A percentile compares a stretch with the other conserved stretches of the same genome.
These are phyloP conservation scores for Coemansia aciculifera DNA, from an alignment of 192 early-diverging fungal species.

Conservation along the genomic window DNA sequence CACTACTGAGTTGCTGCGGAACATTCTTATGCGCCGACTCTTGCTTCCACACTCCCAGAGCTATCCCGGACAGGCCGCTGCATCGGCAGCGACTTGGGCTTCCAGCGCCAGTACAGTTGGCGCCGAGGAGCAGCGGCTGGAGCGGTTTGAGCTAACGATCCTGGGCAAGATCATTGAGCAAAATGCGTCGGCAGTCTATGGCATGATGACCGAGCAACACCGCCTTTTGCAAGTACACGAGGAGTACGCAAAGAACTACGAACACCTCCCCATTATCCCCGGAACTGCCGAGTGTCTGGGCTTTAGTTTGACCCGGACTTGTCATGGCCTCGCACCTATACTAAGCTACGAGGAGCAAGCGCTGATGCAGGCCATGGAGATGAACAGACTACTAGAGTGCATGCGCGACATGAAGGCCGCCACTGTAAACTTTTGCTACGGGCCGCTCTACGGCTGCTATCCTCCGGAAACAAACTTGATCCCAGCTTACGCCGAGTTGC, in stretches of 20 bases:
- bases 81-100: slow-evolving; percentile 6
- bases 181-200: slow-evolving; percentile 50
- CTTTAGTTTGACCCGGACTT: slow-evolving; percentile 29
- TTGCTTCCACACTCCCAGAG: slow-evolving; percentile 14
- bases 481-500: slow-evolving; percentile 26
- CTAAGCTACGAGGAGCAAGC: slow-evolving; percentile 44
- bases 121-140: slow-evolving; percentile 35
- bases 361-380: slow-evolving; percentile 48
- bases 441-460: slow-evolving; percentile 35
- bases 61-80: background rate
- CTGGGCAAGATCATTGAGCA: slow-evolving; percentile 36
- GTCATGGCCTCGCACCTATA: slow-evolving; percentile 47
- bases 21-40: slow-evolving; percentile 29
- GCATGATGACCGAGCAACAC: slow-evolving; percentile 52
- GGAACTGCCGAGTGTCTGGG: slow-evolving; percentile 20
- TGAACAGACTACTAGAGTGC: slow-evolving; percentile 39
- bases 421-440: slow-evolving; percentile 22
- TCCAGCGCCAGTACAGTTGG: background rate
- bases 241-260: slow-evolving; percentile 12
- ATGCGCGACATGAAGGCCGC: slow-evolving; percentile 39
- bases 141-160: slow-evolving; percentile 38
- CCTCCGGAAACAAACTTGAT: slow-evolving; percentile 14
- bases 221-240: slow-evolving; percentile 35
- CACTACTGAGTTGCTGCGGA: slow-evolving; percentile 39
- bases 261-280: slow-evolving; percentile 5